Conservation (phyloP, 768 basidiomycete genomes). For the Suillus tomentosus region DNA sequence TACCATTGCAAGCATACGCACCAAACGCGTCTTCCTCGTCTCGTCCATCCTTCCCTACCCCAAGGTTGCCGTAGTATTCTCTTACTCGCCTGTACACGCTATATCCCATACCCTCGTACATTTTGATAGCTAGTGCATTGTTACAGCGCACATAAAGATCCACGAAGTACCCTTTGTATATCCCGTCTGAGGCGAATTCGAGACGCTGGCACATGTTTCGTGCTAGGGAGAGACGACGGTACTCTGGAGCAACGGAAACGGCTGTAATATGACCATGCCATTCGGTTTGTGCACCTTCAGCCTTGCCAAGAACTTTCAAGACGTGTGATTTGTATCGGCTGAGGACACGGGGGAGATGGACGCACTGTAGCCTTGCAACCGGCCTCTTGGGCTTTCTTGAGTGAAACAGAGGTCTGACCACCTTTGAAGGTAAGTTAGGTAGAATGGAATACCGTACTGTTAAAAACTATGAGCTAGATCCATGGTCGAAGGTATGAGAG, state of each 20-base stretch:
- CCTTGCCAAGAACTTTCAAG: constrained; percentile 84
- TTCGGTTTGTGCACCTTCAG: constrained; percentile 73
- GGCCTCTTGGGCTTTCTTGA: constrained; percentile 77
- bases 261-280: constrained; percentile 97
- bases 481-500: constrained; percentile 8
- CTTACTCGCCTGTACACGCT: constrained; percentile 89
- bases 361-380: constrained; percentile 93
- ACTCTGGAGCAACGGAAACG: constrained; percentile 91
- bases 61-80: constrained; percentile 86
- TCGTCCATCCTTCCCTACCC: constrained; percentile 70
- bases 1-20: constrained; percentile 40
- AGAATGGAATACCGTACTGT: constrained; percentile 88
- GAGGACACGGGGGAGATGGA: constrained; percentile 13
- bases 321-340: constrained; percentile 9
- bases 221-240: constrained; percentile 85
- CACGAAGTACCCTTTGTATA: constrained; percentile 86
- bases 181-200: constrained; percentile 80
- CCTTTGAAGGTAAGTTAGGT: constrained; percentile 82
- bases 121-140: constrained; percentile 78
- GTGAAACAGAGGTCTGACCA: constrained; percentile 93
- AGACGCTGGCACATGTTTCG: constrained; percentile 85
- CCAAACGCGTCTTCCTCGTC: constrained; percentile 93
- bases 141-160: constrained; percentile 94
- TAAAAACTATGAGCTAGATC: background rate
- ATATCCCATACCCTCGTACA: constrained; percentile 95